Base-by-base conservation (phyloP, 768 basidiomycete species). In the Tephrocybe sp. region DNA sequence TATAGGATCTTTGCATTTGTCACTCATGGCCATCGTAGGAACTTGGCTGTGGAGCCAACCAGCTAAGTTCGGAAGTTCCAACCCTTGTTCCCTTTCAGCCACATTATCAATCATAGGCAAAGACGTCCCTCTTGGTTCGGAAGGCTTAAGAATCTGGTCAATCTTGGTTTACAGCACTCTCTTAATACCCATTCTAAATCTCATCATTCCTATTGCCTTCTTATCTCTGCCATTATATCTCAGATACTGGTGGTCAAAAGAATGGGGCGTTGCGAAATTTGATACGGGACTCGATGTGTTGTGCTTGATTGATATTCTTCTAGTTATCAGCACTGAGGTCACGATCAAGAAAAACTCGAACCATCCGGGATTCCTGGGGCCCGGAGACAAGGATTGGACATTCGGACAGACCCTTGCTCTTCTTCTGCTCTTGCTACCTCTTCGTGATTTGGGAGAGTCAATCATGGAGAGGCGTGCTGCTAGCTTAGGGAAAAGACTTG, bases 341-440 rank as follows among this genome's bases (percentile, higher is more conserved):
- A 10, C 36, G 7, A 31, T 48, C 14, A n/a, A 14, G 14, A 40
- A 19, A 12, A 48, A 48, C 11, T 17, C 17, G 4, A 39, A 40
- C 7, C n/a, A 12, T 7, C 26, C 26, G 7, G 26, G 26, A 17
- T 6, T 48, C 1, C 17, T 39, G 9, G 36, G 12, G 2, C 0
- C 5, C 4, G 47, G 22, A 16, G 52, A 53, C 23, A 23, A 4
- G 1, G 5, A 20, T 2, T 53, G 52, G 52, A 42, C 46, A 34
- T 53, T 53, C 48, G 52, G 52, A 5, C 46, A 48, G 20, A 47
- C 30, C 9, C 44, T 52, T 31, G 44, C 51, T 8, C 44, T 52
- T 8, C 39, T 52, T 3, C 30, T 53, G 10, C 52, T 53, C 16
- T 31, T 53, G 12, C 19, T 48, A 1, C 52, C 52, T 48, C 33